Base-by-base conservation (phyloP, 1,139 yeast genomes). In the Neolecta irregularis region DNA sequence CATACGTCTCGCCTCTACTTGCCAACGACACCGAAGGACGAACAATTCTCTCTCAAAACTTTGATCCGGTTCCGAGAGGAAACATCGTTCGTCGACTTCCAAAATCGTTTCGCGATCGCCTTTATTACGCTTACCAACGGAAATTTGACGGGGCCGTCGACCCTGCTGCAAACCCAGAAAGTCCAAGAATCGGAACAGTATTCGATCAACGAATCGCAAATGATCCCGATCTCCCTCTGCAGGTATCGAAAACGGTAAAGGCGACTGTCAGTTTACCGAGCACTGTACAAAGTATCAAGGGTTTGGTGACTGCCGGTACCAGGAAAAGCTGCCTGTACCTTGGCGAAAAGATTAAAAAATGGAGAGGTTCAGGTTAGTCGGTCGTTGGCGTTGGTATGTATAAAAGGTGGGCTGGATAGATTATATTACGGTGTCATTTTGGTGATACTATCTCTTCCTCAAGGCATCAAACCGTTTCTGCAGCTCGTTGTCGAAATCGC, bases 301-400 rank as follows among this genome's bases (percentile, higher is more conserved):
- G 99, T 0, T 49, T 88, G 3, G 60, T 79, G 26, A 81, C 93
- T 2, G 94, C 96, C 1, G 98, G 99, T 1, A 39, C 80, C 1
- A 51, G 62, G 21, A 77, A 79, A 51, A 73, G 92, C 12, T 52
- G 72, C 32, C 68, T 65, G 45, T 88, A 88, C 55, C 88, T 93
- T 3, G 57, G 69, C 53, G 94, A 85, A 37, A 88, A 88, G 56
- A 47, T 60, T 20, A 42, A 48, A 24, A 61, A 61, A 33, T 30
- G 33, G 42, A 9, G 21, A 30, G n/a, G 15, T 47, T 23, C 21
- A 43, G 35, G 26, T 35, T 37, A 32, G 42, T 16, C 29, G 35
- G 33, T 30, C n/a, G 24, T 16, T 5, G 33, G 33, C 25, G 22
- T 8, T 6, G 25, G 25, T 6, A 30, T 4, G 6, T 9, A 24